Evolutionary conservation across 345 rosid genomes (phyloP), one percentile per base, ranked within the genome.

Genomic region (Hibiscus syriacus): DNA sequence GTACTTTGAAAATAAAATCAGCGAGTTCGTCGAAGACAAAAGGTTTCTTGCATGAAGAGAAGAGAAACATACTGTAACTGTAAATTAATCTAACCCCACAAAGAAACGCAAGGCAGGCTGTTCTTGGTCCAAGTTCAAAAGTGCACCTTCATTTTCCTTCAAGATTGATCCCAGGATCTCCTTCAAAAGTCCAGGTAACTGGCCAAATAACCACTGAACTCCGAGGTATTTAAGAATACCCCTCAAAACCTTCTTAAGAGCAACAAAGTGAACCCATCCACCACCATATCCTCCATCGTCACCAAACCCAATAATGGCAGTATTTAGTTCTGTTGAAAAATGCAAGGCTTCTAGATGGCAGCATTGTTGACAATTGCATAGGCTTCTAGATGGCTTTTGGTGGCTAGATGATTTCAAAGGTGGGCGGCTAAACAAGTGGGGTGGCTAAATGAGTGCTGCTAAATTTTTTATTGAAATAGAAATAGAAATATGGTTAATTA

Each of bases 241-340:
- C 58, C 98, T 86, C 25, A 95, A 71, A 68, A 92, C 99, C 85
- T 90, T 95, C 86, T 95, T 92, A 65, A 95, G 98, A 62, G 97
- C 99, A 60, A 95, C 92, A 82, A 95, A 92, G 55, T 98, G 99
- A 77, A 95, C 99, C 98, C 97, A 95, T 56, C 97, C 99, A 66
- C 98, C 99, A 23, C 97, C 98, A 84, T 95, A 92, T 50, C 98
- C 99, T 69, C 99, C 99, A 87, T 95, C 99, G 60, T 95, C 98
- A 63, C 97, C 98, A 62, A 95, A 90, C 68, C 99, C 98, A 30
- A 95, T 92, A 74, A 92, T 95, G 36, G 99, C 94, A 6, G 97
- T 94, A 79, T 91, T 91, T 55, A 91, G 80, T n/a, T n/a, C n/a
- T n/a, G n/a, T n/a, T n/a, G n/a, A n/a, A n/a, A n/a, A n/a, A n/a